phyloP scores from a whole-genome alignment of 2,329 filamentous ascomycete species.

The Cryphonectria radicalis region DNA sequence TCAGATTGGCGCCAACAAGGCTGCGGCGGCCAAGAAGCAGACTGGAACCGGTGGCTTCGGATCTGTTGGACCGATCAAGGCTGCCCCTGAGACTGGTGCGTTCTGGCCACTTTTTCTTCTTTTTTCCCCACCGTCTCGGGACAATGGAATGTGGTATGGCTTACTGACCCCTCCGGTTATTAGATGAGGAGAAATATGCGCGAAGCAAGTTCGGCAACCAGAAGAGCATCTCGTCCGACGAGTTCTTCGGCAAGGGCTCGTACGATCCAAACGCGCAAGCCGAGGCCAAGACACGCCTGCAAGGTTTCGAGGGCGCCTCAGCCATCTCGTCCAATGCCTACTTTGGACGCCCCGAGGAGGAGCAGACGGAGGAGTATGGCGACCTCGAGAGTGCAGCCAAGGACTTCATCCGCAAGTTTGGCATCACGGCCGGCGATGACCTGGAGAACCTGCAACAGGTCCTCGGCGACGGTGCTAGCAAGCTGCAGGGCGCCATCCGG shows the following conservation, averaged over 20 bases:
- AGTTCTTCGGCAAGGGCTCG: constrained; percentile 91
- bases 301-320: constrained; percentile 90
- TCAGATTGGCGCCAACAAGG: constrained; percentile 71
- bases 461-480: constrained; percentile 82
- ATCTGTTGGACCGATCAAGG: constrained; percentile 76
- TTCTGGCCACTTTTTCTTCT: constrained; percentile 16
- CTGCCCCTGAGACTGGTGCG: constrained; percentile 66
- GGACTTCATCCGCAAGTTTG: constrained; percentile 94
- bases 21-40: constrained; percentile 65
- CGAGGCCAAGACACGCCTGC: constrained; percentile 85
- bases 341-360: constrained; percentile 89
- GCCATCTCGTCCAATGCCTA: constrained; percentile 96
- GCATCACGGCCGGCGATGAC: constrained; percentile 93
- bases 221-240: constrained; percentile 96
- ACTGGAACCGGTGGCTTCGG: constrained; percentile 84
- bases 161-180: constrained; percentile 33
- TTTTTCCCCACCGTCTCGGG: not conserved
- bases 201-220: constrained; percentile 87
- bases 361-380: constrained; percentile 75
- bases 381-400: constrained; percentile 92
- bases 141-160: not conserved
- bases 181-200: constrained; percentile 78
- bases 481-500: constrained; percentile 77
- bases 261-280: constrained; percentile 80
- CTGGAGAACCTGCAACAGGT: constrained; percentile 85